Conservation (phyloP, 1,284 basidiomycete genomes). For the Ustilago trichophora region DNA sequence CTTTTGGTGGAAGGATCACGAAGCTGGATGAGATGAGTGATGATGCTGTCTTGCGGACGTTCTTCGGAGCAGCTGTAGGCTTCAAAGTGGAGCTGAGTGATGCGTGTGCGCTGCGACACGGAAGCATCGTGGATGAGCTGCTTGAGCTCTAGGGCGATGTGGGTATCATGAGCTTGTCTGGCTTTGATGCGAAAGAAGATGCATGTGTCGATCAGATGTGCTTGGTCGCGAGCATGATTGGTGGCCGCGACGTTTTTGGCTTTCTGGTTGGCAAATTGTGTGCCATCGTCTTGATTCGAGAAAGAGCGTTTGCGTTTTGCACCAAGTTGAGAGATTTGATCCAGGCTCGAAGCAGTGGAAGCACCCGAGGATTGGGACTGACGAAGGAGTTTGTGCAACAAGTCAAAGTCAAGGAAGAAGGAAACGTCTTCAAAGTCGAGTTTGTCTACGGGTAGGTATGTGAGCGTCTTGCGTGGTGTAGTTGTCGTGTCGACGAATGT, state of each 20-base stretch:
- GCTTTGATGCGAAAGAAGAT: constrained; percentile 28
- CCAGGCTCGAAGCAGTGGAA: too few relatives aligned
- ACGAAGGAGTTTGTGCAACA: too few relatives aligned
- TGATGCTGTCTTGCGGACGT: constrained; percentile 12
- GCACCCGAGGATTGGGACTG: too few relatives aligned
- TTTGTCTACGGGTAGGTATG: constrained; percentile 8
- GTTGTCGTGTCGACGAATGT: too few relatives aligned
- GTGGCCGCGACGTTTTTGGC: neutral
- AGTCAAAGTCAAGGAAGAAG: constrained; percentile 25
- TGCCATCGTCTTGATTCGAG: too few relatives aligned
- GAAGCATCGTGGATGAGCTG: too few relatives aligned
- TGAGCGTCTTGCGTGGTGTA: neutral
- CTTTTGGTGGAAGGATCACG: neutral
- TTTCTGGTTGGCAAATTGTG: neutral
- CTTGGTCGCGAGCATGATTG: neutral
- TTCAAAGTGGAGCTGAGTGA: constrained; percentile 13
- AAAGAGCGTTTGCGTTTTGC: neutral
- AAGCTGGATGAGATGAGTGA: constrained; percentile 4
- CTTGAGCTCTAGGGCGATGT: constrained; percentile 16
- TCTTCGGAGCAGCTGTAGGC: neutral
- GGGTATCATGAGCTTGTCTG: constrained; percentile 12
- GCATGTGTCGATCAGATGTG: constrained; percentile 17
- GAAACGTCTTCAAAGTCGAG: constrained; percentile 47
- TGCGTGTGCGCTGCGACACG: too few relatives aligned
- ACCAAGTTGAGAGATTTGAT: too few relatives aligned